Conservation (phyloP, 1,139 yeast species). For the Sugiyamaella castrensis region DNA sequence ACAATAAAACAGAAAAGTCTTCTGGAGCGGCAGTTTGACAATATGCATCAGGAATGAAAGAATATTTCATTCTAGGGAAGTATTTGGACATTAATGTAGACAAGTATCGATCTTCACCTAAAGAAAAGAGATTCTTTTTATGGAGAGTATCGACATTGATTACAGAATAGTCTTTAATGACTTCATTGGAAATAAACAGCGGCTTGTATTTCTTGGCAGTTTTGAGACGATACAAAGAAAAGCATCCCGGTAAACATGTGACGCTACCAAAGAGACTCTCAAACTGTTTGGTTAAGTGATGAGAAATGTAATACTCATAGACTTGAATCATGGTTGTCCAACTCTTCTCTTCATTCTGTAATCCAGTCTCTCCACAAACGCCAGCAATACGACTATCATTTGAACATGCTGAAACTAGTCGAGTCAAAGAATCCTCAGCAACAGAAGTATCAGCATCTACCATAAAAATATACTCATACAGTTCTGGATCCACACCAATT, state of each 20-base stretch:
- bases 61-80: constrained; percentile 40
- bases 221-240: constrained; percentile 40
- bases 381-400: constrained; percentile 41
- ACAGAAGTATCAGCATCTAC: constrained; percentile 45
- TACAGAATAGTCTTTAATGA: constrained; percentile 40
- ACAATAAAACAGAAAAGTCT: constrained; percentile 39
- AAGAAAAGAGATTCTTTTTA: constrained; percentile 42
- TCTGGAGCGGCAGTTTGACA: constrained; percentile 44
- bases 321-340: constrained; percentile 45
- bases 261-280: constrained; percentile 43
- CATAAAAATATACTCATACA: constrained; percentile 41
- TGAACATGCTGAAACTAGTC: constrained; percentile 40
- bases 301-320: constrained; percentile 44
- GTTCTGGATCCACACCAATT: constrained; percentile 44
- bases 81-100: constrained; percentile 42
- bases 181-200: constrained; percentile 38
- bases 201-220: constrained; percentile 40
- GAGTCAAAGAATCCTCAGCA: constrained; percentile 38
- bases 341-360: constrained; percentile 40
- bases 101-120: constrained; percentile 45
- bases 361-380: constrained; percentile 43
- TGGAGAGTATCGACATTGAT: constrained; percentile 42
- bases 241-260: constrained; percentile 46
- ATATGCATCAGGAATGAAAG: constrained; percentile 41
- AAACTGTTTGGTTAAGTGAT: constrained; percentile 43